Conservation (phyloP, 2,329 filamentous ascomycete species). For the Alternaria arborescens region DNA sequence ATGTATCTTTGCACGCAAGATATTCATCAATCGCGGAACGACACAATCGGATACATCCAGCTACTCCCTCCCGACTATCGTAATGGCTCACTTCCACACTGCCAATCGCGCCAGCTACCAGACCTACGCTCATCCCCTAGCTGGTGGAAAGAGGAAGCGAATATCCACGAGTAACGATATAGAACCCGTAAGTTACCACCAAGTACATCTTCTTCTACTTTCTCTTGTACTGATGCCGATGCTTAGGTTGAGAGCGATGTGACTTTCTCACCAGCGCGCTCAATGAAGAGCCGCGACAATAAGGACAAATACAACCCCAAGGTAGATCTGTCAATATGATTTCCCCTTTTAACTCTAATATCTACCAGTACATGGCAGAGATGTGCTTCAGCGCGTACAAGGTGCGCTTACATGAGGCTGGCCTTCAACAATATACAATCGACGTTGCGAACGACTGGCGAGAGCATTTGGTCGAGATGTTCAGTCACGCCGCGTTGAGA, state of each 20-base stretch:
- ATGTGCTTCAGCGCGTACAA: conserved; percentile 10
- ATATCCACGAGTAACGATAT: not conserved
- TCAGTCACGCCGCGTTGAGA: conserved; percentile 2
- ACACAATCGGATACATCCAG: not conserved
- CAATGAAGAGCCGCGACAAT: not conserved
- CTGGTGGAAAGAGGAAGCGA: conserved; percentile 10
- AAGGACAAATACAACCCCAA: conserved; percentile 11
- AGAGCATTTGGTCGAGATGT: conserved; percentile 9
- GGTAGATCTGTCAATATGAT: not conserved
- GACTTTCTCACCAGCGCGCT: not conserved
- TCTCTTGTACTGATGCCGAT: not conserved
- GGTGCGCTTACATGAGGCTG: not conserved
- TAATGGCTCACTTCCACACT: not conserved
- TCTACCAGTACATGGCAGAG: conserved; percentile 11
- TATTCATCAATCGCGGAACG: not conserved
- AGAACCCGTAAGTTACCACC: not conserved
- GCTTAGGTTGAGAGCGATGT: not conserved
- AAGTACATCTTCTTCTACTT: not conserved
- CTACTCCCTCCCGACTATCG: not conserved
- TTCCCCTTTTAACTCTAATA: not conserved
- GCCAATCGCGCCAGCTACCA: not conserved
- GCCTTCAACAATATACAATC: not conserved
- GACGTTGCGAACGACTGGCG: conserved; percentile 5
- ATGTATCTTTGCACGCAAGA: not conserved
- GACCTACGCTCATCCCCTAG: not conserved